phyloP scores from a whole-genome alignment of 2,329 filamentous ascomycete species.

The Calonectria pseudoreteaudii region DNA sequence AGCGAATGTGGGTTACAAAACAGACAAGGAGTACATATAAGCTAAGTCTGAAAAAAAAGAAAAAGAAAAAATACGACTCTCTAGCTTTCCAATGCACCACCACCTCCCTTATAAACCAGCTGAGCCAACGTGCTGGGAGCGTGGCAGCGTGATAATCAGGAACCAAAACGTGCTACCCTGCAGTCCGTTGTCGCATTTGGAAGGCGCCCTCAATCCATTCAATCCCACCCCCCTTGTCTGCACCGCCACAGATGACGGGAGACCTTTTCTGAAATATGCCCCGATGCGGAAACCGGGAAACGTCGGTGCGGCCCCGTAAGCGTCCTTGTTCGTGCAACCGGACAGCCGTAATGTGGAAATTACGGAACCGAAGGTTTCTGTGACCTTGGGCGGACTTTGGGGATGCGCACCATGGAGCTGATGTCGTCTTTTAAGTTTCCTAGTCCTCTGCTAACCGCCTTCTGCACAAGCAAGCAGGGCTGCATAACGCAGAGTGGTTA shows the following conservation, averaged over 20 bases:
- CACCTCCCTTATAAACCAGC: neutral
- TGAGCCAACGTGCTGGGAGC: neutral
- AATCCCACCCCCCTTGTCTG: neutral
- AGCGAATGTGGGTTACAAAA: neutral
- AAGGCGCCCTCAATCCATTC: neutral
- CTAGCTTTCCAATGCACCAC: neutral
- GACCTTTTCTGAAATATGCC: neutral
- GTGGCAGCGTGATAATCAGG: neutral
- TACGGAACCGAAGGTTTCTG: neutral
- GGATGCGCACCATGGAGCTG: neutral
- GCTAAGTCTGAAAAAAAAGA: too few species aligned
- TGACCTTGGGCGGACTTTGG: neutral
- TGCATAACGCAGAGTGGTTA: neutral
- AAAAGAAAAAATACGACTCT: neutral
- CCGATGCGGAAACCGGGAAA: neutral
- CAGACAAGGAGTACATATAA: neutral
- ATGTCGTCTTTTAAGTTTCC: neutral
- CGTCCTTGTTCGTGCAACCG: neutral
- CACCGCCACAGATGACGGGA: constrained; percentile 6
- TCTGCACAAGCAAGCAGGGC: neutral
- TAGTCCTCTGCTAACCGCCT: neutral
- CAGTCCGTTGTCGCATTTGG: neutral
- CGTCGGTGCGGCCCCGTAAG: neutral
- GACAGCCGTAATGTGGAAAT: neutral
- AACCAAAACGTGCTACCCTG: neutral